Percentiles rank a stretch among this genome's conserved stretches.
phyloP scores from a whole-genome alignment of 1,284 basidiomycete genomes.

The Malassezia sp. region DNA sequence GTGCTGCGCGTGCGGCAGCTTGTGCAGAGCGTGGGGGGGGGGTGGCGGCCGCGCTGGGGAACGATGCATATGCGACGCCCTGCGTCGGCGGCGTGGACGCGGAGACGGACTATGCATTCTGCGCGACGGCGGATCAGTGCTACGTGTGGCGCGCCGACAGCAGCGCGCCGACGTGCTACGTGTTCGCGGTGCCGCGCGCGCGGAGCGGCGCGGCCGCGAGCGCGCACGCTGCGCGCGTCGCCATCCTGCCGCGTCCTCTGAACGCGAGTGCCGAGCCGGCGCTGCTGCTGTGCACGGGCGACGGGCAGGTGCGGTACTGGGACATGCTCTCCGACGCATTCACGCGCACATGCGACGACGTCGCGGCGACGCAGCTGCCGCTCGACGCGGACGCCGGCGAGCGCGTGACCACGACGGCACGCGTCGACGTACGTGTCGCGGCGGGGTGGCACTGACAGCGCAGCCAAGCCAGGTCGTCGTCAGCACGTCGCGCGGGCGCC shows the following conservation, averaged over 20 bases:
- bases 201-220: neutral
- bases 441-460: neutral
- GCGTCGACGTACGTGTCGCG: conserved; percentile 4
- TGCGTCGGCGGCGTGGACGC: conserved; percentile 9
- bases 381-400: conserved; percentile 9
- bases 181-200: neutral
- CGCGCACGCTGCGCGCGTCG: neutral
- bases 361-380: neutral
- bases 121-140: neutral
- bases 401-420: conserved; percentile 1
- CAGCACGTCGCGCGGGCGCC: conserved; percentile 7
- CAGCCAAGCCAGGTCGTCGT: conserved; percentile 9
- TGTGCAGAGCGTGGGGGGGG: neutral
- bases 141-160: conserved; percentile 11
- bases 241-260: conserved; percentile 12
- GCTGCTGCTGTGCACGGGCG: conserved; percentile 3
- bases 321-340: conserved; percentile 12
- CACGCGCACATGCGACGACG: neutral
- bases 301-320: conserved; percentile 10
- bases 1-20: conserved; percentile 7
- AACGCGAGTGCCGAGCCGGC: conserved; percentile 14
- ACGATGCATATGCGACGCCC: conserved; percentile 8
- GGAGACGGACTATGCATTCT: conserved; percentile 11
- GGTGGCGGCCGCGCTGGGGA: conserved; percentile 3
- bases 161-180: conserved; percentile 3